Percentiles rank a stretch among this genome's conserved stretches.
Evolutionary conservation across 1,284 basidiomycete species (phyloP).

Genomic region (Athelia sp.): DNA sequence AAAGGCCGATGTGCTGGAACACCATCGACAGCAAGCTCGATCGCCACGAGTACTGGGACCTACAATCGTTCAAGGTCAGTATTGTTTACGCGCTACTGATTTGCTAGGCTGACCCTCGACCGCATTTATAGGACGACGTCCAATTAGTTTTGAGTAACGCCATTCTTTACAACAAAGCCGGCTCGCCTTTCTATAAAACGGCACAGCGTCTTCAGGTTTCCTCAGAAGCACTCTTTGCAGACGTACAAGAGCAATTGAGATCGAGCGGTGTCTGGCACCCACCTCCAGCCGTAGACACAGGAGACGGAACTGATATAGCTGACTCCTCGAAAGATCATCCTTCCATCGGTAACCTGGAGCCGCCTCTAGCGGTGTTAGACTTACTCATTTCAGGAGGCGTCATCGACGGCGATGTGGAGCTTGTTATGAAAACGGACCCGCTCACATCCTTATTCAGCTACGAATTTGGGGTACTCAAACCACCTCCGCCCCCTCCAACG

Average conservation of each 20-base stretch:
- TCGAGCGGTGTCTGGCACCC: constrained; percentile 18
- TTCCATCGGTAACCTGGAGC: constrained; percentile 67
- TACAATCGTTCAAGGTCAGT: constrained; percentile 72
- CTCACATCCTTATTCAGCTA: constrained; percentile 66
- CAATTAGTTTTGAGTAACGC: constrained; percentile 85
- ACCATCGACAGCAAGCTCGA: constrained; percentile 80
- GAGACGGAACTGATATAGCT: not conserved
- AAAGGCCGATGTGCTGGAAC: constrained; percentile 87
- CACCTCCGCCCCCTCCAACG: constrained; percentile 31
- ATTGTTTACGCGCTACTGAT: not conserved
- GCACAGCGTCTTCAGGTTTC: constrained; percentile 67
- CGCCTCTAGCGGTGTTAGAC: constrained; percentile 48
- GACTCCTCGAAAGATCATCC: constrained; percentile 1
- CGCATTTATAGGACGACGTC: constrained; percentile 63
- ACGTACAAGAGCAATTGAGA: constrained; percentile 37
- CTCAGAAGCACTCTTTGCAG: constrained; percentile 55
- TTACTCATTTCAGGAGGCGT: constrained; percentile 47
- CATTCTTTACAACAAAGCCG: constrained; percentile 79
- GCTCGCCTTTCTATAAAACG: constrained; percentile 68
- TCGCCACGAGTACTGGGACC: constrained; percentile 71
- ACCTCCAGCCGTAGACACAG: not conserved
- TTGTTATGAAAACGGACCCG: constrained; percentile 53
- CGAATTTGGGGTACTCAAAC: constrained; percentile 59
- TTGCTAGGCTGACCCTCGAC: not conserved
- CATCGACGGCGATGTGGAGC: constrained; percentile 45